Evolutionary conservation across 257 asterid genomes (phyloP).

Genomic region (Solanum paucissectum): DNA sequence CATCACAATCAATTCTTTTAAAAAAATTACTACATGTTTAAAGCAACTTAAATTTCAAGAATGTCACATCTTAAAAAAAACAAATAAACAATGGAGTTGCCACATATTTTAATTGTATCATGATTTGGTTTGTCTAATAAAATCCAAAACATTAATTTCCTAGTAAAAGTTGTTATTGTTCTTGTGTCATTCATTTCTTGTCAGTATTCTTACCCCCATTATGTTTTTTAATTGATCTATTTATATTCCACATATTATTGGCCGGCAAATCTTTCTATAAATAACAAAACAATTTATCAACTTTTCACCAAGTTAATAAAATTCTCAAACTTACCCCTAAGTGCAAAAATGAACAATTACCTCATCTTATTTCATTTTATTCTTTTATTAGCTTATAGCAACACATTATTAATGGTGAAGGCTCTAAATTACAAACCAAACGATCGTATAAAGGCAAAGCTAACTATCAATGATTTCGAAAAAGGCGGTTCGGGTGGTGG

Average conservation of each 20-base stretch:
- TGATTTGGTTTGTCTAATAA: background rate
- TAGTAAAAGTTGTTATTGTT: background rate
- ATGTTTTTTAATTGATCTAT: background rate
- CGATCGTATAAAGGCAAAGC: conserved; percentile 3
- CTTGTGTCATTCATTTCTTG: background rate
- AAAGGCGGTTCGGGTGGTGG: conserved; percentile 15
- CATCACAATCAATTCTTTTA: background rate
- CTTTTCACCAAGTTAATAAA: background rate
- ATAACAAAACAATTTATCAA: background rate
- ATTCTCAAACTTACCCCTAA: background rate
- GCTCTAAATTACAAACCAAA: conserved; percentile 5
- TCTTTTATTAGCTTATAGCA: background rate
- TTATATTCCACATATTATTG: background rate
- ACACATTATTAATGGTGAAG: background rate
- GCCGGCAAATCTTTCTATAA: background rate
- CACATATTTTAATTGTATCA: background rate
- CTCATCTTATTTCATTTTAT: background rate
- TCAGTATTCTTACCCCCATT: background rate
- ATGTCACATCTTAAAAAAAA: background rate
- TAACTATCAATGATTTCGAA: conserved; percentile 6
- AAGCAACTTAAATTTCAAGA: background rate
- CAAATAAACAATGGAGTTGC: background rate
- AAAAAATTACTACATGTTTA: background rate
- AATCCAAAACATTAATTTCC: background rate
- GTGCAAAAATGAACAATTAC: conserved; percentile 1